Conservation (phyloP, 345 rosid genomes). For the Leavenworthia alabamica region DNA sequence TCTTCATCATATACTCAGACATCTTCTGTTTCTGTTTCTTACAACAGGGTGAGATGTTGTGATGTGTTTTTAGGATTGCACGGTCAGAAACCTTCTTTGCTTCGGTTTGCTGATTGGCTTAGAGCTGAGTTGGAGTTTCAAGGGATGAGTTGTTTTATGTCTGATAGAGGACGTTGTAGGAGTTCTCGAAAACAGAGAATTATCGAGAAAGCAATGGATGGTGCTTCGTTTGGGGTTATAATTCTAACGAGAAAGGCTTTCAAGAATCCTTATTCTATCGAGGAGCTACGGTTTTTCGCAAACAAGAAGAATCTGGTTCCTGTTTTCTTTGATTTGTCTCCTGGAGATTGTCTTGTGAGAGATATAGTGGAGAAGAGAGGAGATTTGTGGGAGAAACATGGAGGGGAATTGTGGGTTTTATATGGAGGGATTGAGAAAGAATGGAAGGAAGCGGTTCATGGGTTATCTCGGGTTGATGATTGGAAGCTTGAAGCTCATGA, state of each 20-base stretch:
- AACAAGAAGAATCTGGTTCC: slow-evolving; percentile 91
- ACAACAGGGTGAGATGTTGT: slow-evolving; percentile 61
- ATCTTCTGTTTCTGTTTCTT: slow-evolving; percentile 55
- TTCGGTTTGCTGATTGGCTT: slow-evolving; percentile 81
- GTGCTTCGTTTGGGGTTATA: slow-evolving; percentile 78
- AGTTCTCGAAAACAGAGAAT: slow-evolving; percentile 59
- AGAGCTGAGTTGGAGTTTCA: slow-evolving; percentile 85
- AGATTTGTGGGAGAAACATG: slow-evolving; percentile 88
- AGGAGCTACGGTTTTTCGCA: slow-evolving; percentile 73
- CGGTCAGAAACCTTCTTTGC: slow-evolving; percentile 69
- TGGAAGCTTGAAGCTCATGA: slow-evolving; percentile 91
- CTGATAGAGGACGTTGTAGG: slow-evolving; percentile 73
- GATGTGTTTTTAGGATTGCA: slow-evolving; percentile 78
- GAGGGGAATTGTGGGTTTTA: slow-evolving; percentile 76
- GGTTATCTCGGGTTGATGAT: slow-evolving; percentile 66
- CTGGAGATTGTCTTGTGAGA: slow-evolving; percentile 81
- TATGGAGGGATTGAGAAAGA: slow-evolving; percentile 90
- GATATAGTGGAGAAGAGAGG: slow-evolving; percentile 94
- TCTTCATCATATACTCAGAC: slow-evolving; percentile 44
- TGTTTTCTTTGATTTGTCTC: slow-evolving; percentile 70
- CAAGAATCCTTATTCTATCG: slow-evolving; percentile 69
- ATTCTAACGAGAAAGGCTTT: slow-evolving; percentile 75
- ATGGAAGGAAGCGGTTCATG: slow-evolving; percentile 82
- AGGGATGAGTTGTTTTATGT: slow-evolving; percentile 84
- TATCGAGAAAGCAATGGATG: slow-evolving; percentile 75